Conservation (phyloP, 2,329 filamentous ascomycete species). For the Proliferodiscus dingleyae region DNA sequence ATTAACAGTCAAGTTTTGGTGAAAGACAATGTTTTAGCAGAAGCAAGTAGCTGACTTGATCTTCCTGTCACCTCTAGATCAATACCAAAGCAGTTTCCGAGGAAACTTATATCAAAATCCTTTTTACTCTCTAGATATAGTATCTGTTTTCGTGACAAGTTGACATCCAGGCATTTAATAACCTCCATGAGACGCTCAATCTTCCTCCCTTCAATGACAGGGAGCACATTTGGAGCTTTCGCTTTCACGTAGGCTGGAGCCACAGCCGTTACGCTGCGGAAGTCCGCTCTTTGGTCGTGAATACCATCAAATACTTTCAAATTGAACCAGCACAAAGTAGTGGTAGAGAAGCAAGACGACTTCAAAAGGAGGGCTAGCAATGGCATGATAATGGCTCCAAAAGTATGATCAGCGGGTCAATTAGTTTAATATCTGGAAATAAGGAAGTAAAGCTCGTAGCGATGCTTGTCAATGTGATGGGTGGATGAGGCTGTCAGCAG, state of each 20-base stretch:
- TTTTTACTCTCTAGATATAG: neutral
- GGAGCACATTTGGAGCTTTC: slow-evolving; percentile 68
- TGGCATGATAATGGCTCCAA: too few species aligned
- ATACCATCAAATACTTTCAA: too few species aligned
- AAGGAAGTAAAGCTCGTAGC: too few species aligned
- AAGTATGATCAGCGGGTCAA: too few species aligned
- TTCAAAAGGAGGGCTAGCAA: too few species aligned
- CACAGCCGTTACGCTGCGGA: slow-evolving; percentile 56
- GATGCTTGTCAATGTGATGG: too few species aligned
- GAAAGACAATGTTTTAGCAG: neutral
- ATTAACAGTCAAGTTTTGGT: too few species aligned
- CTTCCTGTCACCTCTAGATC: neutral
- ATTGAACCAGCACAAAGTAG: too few species aligned
- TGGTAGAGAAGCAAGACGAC: too few species aligned
- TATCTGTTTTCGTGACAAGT: neutral
- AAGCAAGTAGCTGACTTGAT: neutral
- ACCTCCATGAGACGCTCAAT: slow-evolving; percentile 65
- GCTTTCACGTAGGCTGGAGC: slow-evolving; percentile 70
- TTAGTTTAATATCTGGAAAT: too few species aligned
- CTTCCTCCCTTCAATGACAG: slow-evolving; percentile 66
- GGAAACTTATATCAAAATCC: neutral
- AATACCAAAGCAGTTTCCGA: neutral
- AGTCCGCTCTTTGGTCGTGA: too few species aligned
- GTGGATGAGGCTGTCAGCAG: too few species aligned
- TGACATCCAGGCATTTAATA: neutral